These are phyloP conservation scores for Dillenia suffruticosa DNA, from an alignment of 164 flowering plant genomes.

Conservation along the genomic window DNA sequence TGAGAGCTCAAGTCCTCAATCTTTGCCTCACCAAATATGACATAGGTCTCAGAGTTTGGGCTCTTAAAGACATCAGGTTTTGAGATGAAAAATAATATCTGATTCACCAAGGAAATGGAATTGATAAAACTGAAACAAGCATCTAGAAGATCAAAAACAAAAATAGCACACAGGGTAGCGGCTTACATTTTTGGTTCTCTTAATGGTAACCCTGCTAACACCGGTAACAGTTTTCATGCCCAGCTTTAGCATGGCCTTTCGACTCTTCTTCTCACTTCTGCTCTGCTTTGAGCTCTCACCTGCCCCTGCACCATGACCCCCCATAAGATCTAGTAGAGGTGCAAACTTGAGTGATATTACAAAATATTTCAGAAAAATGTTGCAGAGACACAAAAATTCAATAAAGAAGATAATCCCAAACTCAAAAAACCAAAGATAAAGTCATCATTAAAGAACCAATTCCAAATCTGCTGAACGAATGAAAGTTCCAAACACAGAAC, in stretches of 20 bases:
- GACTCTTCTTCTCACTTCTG: slow-evolving; percentile 35
- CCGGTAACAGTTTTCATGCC: slow-evolving; percentile 37
- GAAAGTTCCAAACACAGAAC: no score
- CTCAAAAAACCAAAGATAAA: no score
- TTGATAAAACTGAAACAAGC: no score
- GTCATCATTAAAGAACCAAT: no score
- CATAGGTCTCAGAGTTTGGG: slow-evolving; percentile 32
- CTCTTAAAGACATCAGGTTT: slow-evolving; percentile 39
- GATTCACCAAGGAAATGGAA: neutral
- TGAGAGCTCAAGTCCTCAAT: slow-evolving; percentile 41
- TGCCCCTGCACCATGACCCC: slow-evolving; percentile 36
- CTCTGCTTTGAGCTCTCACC: slow-evolving; percentile 36
- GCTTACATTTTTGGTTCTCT: slow-evolving; percentile 34
- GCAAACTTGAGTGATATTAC: no score
- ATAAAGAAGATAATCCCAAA: no score
- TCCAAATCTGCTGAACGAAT: no score
- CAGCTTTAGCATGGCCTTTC: slow-evolving; percentile 36
- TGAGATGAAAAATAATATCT: slow-evolving; percentile 39
- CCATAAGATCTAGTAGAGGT: neutral
- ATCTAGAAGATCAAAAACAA: neutral
- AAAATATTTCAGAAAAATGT: no score
- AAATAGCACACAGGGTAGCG: neutral
- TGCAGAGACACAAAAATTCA: no score
- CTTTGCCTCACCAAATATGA: slow-evolving; percentile 36
- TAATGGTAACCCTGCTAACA: slow-evolving; percentile 32